Base-by-base conservation (phyloP, 2,329 filamentous ascomycete genomes). In the Xylaria sp. region DNA sequence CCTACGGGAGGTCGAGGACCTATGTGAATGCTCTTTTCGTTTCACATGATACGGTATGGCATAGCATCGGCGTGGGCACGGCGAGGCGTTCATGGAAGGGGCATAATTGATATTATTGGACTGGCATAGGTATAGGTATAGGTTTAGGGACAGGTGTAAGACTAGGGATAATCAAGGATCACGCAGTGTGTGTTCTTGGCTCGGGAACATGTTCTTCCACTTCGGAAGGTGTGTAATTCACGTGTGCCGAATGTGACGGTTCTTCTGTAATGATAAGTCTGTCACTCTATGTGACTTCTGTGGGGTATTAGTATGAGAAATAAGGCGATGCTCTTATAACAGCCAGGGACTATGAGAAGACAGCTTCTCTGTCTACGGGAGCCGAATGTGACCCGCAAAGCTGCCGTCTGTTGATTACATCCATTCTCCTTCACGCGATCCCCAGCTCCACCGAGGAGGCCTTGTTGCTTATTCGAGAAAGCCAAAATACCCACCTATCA, bases 71-170 rank as follows among this genome's bases (percentile, higher is more conserved):
- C 25, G 64, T 53, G 63, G 58, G 42, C 32, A 70, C 63, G 58
- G 68, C 65, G 21, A 61, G 69, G 69, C 68, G 69, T 71, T 71
- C 61, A 48, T 29, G 47, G 65, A 10, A 35, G 32, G 32, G 32
- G 60, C 57, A 44, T 63, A 58, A 29, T 40, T 65, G 40, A 53
- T 29, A 54, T 65, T 71, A n/a, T 55, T 37, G 61, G 44, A 48
- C 58, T 53, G 53, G 65, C 37, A 60, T 66, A 44, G 29, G 58
- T 60, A 66, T 66, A 63, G 40, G 40, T 18, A 44, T 44, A 44
- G 40, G 40, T 44, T 18, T 44, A 44, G 40, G 40, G 18, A 18
- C 8, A 35, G 21, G 58, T 47, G 50, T 66, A 62, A 44, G 35
- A 42, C 35, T 59, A 59, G 51, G 54, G 58, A 44, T 68, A 65